These are phyloP conservation scores for Triadica sebifera DNA, from an alignment of 345 rosid genomes.

Conservation along the genomic window DNA sequence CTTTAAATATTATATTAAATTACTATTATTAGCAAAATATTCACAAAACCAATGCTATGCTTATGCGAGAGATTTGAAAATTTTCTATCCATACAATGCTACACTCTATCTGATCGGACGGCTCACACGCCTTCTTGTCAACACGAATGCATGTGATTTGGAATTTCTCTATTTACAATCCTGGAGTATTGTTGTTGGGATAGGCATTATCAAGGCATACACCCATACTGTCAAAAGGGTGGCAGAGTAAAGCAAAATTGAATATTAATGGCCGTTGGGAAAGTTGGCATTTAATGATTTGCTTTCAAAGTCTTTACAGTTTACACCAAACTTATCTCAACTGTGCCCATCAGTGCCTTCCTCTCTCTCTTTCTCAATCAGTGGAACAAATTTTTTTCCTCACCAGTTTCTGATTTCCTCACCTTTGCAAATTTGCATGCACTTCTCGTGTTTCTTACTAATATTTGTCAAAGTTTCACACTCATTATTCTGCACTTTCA, in stretches of 20 bases:
- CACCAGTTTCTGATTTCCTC: neutral
- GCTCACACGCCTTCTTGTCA: too few relatives aligned
- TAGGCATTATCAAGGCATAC: too few relatives aligned
- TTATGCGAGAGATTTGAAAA: too few relatives aligned
- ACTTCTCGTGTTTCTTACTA: slow-evolving; percentile 1
- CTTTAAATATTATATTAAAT: too few relatives aligned
- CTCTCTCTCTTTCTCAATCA: neutral
- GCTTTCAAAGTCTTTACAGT: neutral
- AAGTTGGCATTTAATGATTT: slow-evolving; percentile 37
- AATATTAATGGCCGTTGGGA: slow-evolving; percentile 43
- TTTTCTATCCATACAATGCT: too few relatives aligned
- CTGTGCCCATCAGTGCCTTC: slow-evolving; percentile 32
- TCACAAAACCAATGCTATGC: too few relatives aligned
- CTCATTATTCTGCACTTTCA: neutral
- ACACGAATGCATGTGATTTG: too few relatives aligned
- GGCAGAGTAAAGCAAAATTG: neutral
- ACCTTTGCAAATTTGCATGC: slow-evolving; percentile 4
- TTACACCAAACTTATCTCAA: slow-evolving; percentile 14
- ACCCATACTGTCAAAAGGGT: too few relatives aligned
- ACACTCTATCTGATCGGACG: too few relatives aligned
- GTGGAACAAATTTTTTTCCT: neutral
- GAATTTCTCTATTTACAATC: too few relatives aligned
- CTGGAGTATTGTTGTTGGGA: too few relatives aligned
- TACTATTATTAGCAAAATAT: too few relatives aligned
- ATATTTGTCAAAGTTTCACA: neutral